phyloP scores from a whole-genome alignment of 345 rosid species.

The Eucalyptus dawsonii region DNA sequence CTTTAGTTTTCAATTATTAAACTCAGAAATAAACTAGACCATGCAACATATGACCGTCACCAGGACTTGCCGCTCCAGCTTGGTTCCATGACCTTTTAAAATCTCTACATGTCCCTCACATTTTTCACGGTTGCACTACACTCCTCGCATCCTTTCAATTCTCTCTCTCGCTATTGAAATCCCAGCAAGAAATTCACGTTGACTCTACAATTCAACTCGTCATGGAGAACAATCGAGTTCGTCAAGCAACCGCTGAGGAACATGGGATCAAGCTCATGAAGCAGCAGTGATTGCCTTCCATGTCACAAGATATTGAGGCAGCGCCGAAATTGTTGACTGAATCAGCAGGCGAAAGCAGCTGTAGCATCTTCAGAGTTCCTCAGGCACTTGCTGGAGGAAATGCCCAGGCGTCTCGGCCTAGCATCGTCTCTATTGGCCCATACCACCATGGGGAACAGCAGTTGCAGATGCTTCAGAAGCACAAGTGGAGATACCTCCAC shows the following conservation, averaged over 20 bases:
- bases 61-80: fast-evolving
- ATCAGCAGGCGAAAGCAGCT: no score
- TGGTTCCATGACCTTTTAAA: background rate
- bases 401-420: no score
- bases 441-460: no score
- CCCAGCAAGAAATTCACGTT: fast-evolving
- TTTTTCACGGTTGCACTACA: fast-evolving
- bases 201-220: background rate
- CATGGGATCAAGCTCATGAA: no score
- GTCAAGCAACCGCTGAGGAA: background rate
- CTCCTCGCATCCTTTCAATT: background rate
- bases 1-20: background rate
- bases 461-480: no score
- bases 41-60: background rate
- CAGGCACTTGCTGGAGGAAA: no score
- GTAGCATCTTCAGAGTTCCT: no score
- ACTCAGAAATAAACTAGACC: background rate
- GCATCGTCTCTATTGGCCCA: no score
- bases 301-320: no score
- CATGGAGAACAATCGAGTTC: background rate
- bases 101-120: background rate
- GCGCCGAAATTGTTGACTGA: no score
- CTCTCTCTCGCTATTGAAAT: background rate
- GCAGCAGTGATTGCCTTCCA: no score
- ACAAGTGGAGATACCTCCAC: no score